Conservation (phyloP, 768 basidiomycete species). For the Calocera cornea region DNA sequence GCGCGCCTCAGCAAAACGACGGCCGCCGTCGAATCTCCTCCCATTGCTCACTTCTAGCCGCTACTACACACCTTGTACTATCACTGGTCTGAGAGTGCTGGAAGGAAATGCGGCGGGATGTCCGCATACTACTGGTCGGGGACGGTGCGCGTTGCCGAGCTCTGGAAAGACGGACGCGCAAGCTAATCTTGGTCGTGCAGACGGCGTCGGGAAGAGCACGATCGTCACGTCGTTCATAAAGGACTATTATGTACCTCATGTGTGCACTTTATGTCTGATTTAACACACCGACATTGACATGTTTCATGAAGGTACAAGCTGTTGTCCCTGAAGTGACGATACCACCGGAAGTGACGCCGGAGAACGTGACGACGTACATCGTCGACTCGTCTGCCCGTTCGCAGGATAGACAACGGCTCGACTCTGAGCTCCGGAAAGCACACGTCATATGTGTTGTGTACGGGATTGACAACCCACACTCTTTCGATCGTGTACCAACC, state of each 20-base stretch:
- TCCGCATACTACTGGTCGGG: conserved; percentile 84
- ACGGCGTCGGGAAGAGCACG: conserved; percentile 95
- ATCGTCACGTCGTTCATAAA: conserved; percentile 96
- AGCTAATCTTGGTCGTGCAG: conserved; percentile 30
- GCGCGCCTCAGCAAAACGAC: background rate
- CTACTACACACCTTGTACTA: background rate
- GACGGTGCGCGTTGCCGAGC: conserved; percentile 48
- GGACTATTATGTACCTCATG: conserved; percentile 82
- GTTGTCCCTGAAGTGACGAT: conserved; percentile 96
- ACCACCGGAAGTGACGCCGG: conserved; percentile 91
- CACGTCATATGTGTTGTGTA: conserved; percentile 98
- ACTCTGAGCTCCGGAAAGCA: conserved; percentile 90
- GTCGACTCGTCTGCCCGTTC: conserved; percentile 91
- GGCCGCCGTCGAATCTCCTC: background rate
- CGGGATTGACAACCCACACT: conserved; percentile 88
- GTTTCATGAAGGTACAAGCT: conserved; percentile 61
- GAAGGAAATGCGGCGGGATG: conserved; percentile 67
- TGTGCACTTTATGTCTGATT: conserved; percentile 26
- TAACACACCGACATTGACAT: background rate
- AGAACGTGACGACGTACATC: conserved; percentile 95
- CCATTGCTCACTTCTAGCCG: background rate
- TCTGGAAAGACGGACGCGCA: conserved; percentile 6
- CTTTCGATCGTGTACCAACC: conserved; percentile 94
- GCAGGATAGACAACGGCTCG: conserved; percentile 74
- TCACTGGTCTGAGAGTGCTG: background rate